Evolutionary conservation across 352 stramenopile genomes (phyloP).

Genomic region (Hyaloperonospora brassicae): DNA sequence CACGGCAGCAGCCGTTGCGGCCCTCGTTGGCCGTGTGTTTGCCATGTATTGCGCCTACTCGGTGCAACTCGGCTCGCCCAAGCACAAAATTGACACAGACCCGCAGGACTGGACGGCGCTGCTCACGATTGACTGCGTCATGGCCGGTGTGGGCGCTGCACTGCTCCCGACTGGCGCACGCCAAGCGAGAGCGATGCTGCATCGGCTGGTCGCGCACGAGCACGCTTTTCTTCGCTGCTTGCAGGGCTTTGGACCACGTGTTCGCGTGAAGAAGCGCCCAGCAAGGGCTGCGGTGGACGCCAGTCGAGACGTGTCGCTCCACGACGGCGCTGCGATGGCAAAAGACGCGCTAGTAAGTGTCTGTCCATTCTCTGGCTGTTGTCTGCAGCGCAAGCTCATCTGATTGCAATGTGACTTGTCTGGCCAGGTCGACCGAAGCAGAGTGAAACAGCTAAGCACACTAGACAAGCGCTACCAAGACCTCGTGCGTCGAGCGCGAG

Average conservation of each 20-base stretch:
- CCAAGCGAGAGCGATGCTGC: slow-evolving; percentile 47
- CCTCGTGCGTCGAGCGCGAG: slow-evolving; percentile 13
- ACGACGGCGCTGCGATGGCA: slow-evolving; percentile 2
- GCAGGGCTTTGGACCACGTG: slow-evolving; percentile 28
- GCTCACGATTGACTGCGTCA: slow-evolving; percentile 30
- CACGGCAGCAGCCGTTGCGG: slow-evolving; percentile 4
- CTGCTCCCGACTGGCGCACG: slow-evolving; percentile 22
- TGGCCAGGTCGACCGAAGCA: slow-evolving; percentile 18
- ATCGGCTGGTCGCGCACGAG: slow-evolving; percentile 34
- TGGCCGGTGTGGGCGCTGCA: slow-evolving; percentile 13
- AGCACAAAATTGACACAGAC: slow-evolving; percentile 57
- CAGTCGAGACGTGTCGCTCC: slow-evolving; percentile 1
- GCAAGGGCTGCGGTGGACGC: not conserved
- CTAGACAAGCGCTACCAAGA: slow-evolving; percentile 23
- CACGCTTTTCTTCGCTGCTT: slow-evolving; percentile 64
- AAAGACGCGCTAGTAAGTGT: slow-evolving; percentile 15
- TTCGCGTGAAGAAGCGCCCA: slow-evolving; percentile 7
- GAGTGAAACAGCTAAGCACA: slow-evolving; percentile 14
- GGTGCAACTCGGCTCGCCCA: slow-evolving; percentile 45
- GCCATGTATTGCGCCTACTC: slow-evolving; percentile 56
- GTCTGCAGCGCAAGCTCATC: not conserved
- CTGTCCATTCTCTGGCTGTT: slow-evolving; percentile 1
- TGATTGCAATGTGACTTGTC: not conserved
- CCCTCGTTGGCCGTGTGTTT: slow-evolving; percentile 43
- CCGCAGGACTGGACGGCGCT: slow-evolving; percentile 38